Conservation (phyloP, 108 stramenopile genomes). For the Aurantiochytrium sp. region DNA sequence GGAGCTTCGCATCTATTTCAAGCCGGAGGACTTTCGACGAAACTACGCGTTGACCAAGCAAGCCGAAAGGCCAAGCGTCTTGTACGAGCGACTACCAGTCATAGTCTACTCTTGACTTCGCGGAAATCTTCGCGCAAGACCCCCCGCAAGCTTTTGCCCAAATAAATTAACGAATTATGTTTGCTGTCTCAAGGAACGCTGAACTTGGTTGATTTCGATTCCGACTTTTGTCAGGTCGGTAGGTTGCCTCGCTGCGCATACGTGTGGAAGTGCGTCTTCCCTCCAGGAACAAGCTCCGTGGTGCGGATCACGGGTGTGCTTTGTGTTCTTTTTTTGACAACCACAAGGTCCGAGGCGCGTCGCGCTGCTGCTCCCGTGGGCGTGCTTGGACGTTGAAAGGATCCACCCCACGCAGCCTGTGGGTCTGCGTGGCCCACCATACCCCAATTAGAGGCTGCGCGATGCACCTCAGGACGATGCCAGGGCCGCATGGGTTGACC, state of each 20-base stretch:
- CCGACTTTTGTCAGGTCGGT: background rate
- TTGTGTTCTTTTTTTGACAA: background rate
- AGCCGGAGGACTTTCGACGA: background rate
- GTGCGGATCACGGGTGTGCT: background rate
- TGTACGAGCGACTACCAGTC: background rate
- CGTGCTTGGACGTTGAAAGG: no score
- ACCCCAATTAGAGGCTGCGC: no score
- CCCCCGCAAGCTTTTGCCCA: no score
- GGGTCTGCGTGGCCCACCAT: no score
- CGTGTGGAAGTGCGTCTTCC: background rate
- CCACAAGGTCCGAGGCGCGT: background rate
- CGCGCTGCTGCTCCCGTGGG: no score
- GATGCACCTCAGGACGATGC: no score
- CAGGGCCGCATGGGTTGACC: no score
- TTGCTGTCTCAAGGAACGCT: no score
- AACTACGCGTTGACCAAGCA: background rate
- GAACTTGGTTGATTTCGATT: background rate
- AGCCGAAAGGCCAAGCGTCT: background rate
- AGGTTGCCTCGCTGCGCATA: background rate
- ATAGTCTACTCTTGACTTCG: background rate
- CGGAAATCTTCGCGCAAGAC: no score
- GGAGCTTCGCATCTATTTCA: background rate
- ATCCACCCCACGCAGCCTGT: no score
- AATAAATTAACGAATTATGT: no score
- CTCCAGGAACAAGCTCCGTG: background rate